phyloP scores from a whole-genome alignment of 1,139 yeast genomes.

The Kurtzmaniella quercitrusa region DNA sequence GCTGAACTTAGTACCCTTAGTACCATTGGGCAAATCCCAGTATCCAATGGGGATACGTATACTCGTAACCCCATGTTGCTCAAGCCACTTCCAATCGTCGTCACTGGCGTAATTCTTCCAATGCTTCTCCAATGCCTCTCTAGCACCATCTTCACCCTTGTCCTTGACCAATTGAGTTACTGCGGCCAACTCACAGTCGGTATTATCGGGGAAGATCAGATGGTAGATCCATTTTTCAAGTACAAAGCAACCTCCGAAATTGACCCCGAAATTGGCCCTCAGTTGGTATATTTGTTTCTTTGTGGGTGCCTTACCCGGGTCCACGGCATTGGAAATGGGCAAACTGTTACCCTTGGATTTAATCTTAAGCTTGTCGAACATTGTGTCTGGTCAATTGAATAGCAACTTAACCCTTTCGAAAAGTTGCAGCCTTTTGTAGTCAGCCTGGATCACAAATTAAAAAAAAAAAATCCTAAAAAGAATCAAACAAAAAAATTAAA shows the following conservation, averaged over 20 bases:
- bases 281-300: conserved; percentile 56
- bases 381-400: conserved; percentile 8
- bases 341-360: conserved; percentile 33
- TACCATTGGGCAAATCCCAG: conserved; percentile 65
- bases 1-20: conserved; percentile 61
- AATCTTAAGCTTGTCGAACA: conserved; percentile 41
- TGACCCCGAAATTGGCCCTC: conserved; percentile 78
- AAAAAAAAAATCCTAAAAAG: no score
- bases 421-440: conserved; percentile 1
- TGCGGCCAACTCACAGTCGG: conserved; percentile 70
- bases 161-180: conserved; percentile 44
- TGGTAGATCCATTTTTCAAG: conserved; percentile 74
- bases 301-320: conserved; percentile 35
- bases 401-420: background rate
- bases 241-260: conserved; percentile 80
- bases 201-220: conserved; percentile 50
- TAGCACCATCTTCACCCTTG: conserved; percentile 54
- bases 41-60: conserved; percentile 87
- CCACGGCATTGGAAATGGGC: conserved; percentile 23
- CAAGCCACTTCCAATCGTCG: conserved; percentile 78
- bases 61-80: conserved; percentile 62
- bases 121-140: conserved; percentile 56
- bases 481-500: background rate
- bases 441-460: no score
- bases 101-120: conserved; percentile 65